These are phyloP conservation scores for Ogataea methanolica DNA, from an alignment of 805 yeast genomes.

Conservation along the genomic window DNA sequence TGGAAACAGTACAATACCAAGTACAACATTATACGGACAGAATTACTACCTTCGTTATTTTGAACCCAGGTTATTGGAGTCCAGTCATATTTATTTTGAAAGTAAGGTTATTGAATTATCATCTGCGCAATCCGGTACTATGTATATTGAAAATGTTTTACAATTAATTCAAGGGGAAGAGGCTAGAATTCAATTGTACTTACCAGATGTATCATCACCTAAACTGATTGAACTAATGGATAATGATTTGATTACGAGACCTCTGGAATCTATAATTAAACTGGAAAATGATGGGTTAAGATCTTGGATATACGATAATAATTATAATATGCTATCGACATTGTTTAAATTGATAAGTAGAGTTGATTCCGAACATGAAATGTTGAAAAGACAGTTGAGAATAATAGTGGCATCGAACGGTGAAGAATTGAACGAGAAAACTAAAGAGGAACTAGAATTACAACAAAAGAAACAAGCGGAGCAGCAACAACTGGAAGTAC, in stretches of 20 bases:
- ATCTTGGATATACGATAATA: conserved; percentile 49
- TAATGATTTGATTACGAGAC: conserved; percentile 51
- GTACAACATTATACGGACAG: conserved; percentile 38
- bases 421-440: conserved; percentile 25
- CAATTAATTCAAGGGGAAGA: conserved; percentile 61
- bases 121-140: conserved; percentile 42
- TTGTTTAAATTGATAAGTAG: conserved; percentile 47
- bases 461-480: conserved; percentile 16
- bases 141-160: conserved; percentile 48
- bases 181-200: conserved; percentile 45
- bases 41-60: conserved; percentile 59
- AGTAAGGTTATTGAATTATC: conserved; percentile 41
- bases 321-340: conserved; percentile 38
- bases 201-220: conserved; percentile 51
- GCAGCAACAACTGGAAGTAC: conserved; percentile 14
- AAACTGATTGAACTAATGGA: conserved; percentile 54
- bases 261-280: conserved; percentile 50
- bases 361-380: conserved; percentile 48
- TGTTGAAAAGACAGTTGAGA: conserved; percentile 44
- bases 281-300: conserved; percentile 53
- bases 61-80: conserved; percentile 58
- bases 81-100: conserved; percentile 53
- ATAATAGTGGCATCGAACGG: conserved; percentile 47
- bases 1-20: background rate
- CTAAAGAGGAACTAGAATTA: conserved; percentile 19